Evolutionary conservation across 768 basidiomycete species (phyloP), one percentile per base, ranked within the genome.

Genomic region (Kwoniella newhampshirensis): DNA sequence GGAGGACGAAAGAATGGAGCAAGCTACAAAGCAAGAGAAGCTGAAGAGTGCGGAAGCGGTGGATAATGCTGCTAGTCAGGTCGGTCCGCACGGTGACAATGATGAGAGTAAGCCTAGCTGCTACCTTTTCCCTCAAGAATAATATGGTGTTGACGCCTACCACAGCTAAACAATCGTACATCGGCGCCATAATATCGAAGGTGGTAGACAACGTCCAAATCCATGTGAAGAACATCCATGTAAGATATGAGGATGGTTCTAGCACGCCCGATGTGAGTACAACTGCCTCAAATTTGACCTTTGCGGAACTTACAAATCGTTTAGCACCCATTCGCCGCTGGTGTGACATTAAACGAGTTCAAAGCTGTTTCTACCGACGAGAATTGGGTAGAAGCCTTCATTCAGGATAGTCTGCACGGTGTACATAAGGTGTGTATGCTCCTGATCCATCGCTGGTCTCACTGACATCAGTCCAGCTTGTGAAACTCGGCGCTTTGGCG

Each of bases 121-220:
- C 42, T 15, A n/a, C n/a, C n/a, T n/a, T n/a, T n/a, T n/a, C n/a
- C n/a, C n/a, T n/a, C n/a, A n/a, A n/a, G n/a, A n/a, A n/a, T n/a
- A n/a, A n/a, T n/a, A n/a, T 56, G 58, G 28, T 59, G 62, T 23
- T 48, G 53, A 21, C 48, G 60, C 4, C 58, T 63, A 9, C 28
- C 35, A 15, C 39, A 67, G 71, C 89, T 70, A 85, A 87, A n/a
- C 88, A 92, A 78, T 87, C 88, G 7, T 82, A 94, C 59, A 79
- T 89, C 68, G 82, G 88, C 41, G 90, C 91, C 17, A 78, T 98
- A 44, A 84, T 87, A 40, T 82, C 87, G 42, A 96, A 94, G 73
- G 83, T 98, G 55, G 84, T 98, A 63, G 94, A 98, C 78, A 99
- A 99, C 71, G 77, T 98, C 23, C 96, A 99, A 79, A 85, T 98